These are phyloP conservation scores for Teunomyces stri DNA, from an alignment of 805 yeast species.

Conservation along the genomic window DNA sequence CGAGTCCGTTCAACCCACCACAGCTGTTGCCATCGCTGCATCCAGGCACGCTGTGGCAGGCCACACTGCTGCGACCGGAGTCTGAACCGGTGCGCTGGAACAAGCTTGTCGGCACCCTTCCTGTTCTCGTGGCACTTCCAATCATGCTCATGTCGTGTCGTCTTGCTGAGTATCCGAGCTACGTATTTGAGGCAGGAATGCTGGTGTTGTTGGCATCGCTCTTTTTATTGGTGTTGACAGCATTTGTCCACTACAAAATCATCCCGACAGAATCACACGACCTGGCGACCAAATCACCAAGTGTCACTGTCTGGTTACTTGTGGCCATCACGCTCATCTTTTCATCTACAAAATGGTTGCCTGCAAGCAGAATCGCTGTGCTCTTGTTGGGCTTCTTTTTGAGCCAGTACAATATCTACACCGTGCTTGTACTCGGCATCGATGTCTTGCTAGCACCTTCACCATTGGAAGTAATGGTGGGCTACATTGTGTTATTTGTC, in stretches of 20 bases:
- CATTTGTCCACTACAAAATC: slow-evolving; percentile 13
- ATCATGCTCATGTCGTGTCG: slow-evolving; percentile 25
- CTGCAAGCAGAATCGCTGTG: slow-evolving; percentile 24
- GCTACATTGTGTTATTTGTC: slow-evolving; percentile 17
- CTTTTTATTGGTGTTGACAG: slow-evolving; percentile 16
- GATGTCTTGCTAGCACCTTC: slow-evolving; percentile 20
- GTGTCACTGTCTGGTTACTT: slow-evolving; percentile 12
- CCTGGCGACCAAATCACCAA: background rate
- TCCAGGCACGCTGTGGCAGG: too few species aligned
- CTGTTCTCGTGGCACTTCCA: slow-evolving; percentile 33
- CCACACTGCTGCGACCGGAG: background rate
- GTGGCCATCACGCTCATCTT: slow-evolving; percentile 20
- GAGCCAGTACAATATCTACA: slow-evolving; percentile 28
- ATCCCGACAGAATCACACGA: slow-evolving; percentile 6
- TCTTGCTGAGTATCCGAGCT: slow-evolving; percentile 14
- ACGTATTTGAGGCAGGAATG: slow-evolving; percentile 8
- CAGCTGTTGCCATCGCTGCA: too few species aligned
- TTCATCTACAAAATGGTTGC: slow-evolving; percentile 21
- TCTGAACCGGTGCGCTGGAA: background rate
- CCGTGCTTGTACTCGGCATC: slow-evolving; percentile 24
- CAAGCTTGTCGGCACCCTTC: slow-evolving; percentile 20
- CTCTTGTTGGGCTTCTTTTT: slow-evolving; percentile 29
- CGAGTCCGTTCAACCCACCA: background rate
- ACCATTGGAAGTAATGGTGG: slow-evolving; percentile 11
- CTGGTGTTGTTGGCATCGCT: slow-evolving; percentile 22